Conservation (phyloP, 176 grass and related monocot species). For the Luzula sylvatica region DNA sequence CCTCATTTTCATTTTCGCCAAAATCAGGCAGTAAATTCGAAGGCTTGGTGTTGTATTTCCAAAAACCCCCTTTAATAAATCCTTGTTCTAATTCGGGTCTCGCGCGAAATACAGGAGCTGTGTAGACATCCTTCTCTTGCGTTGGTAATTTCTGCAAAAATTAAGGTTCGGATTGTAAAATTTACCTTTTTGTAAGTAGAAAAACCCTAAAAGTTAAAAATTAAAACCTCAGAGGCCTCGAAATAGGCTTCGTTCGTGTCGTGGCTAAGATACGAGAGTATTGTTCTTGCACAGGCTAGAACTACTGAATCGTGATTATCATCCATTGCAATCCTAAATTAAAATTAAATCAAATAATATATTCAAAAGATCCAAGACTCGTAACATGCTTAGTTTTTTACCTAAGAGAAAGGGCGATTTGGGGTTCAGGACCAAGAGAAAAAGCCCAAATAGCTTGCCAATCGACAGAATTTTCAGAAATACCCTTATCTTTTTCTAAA, state of each 20-base stretch:
- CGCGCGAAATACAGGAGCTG: constrained; percentile 73
- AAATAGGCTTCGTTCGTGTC: constrained; percentile 76
- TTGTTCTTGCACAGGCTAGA: constrained; percentile 66
- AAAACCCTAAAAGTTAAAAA: constrained; percentile 11
- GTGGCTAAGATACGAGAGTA: constrained; percentile 51
- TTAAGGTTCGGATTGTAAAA: background rate
- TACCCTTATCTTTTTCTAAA: constrained; percentile 39
- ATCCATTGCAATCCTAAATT: constrained; percentile 77
- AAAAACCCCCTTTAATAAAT: constrained; percentile 83
- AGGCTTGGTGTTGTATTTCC: constrained; percentile 90
- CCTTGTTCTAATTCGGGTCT: constrained; percentile 60
- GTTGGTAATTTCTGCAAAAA: constrained; percentile 42
- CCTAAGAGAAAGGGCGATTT: constrained; percentile 78
- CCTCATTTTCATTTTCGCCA: constrained; percentile 45
- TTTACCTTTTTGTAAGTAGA: too few relatives aligned
- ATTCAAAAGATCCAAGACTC: too few relatives aligned
- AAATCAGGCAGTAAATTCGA: constrained; percentile 57
- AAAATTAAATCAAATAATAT: background rate
- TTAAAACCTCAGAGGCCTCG: constrained; percentile 44
- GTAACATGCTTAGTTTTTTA: constrained; percentile 1
- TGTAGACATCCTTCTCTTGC: constrained; percentile 52
- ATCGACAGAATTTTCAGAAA: constrained; percentile 40
- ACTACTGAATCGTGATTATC: constrained; percentile 98
- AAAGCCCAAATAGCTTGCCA: constrained; percentile 98
- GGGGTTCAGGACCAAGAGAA: constrained; percentile 83